Base-by-base conservation (phyloP, 2,329 filamentous ascomycete genomes). In the Neoscytalidium dimidiatum region DNA sequence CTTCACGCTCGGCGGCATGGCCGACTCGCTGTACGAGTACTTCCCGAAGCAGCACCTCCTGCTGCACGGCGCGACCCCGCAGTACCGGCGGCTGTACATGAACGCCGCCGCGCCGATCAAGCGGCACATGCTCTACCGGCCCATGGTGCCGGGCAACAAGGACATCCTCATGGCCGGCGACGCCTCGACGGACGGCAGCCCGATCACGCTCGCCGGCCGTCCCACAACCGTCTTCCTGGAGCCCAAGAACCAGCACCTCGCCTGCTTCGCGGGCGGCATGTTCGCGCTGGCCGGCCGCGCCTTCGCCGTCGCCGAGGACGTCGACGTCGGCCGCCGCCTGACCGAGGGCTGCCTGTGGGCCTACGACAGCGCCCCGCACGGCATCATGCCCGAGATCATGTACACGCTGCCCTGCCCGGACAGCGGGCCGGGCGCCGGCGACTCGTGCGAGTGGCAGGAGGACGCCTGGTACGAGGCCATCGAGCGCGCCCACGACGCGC, bases 181-280 rank as follows among this genome's bases (percentile, higher is more conserved):
- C 48, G 76, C 81, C 1, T 66, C 66, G 26, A 65, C 69, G 0
- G 52, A 66, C 31, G 62, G 66, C 69, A 72, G 41, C 66, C 66
- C 11, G 60, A 67, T 26, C 26, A n/a, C 49, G n/a, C 31, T 48
- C 3, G 29, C 33, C n/a, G 62, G n/a, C n/a, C n/a, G n/a, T n/a
- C n/a, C n/a, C n/a, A 71, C 4, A 67, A 65, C 11, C 6, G 76
- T 6, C 21, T 51, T 4, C 44, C 53, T 65, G 11, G 63, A 60
- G 44, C 53, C 63, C 35, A 52, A 61, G 23, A 52, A 31, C 46
- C 79, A 81, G 61, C 81, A 84, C 69, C 73, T 83, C 13, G 80
- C 79, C 29, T 89, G 86, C 75, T 89, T 86, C 70, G 80, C 83
- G 0, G 86, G 86, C n/a, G 86, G 86, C 60, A 88, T 88, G 86